Evolutionary conservation across 805 yeast genomes (phyloP), one percentile per base, ranked within the genome.

Genomic region (Lachancea nothofagi): DNA sequence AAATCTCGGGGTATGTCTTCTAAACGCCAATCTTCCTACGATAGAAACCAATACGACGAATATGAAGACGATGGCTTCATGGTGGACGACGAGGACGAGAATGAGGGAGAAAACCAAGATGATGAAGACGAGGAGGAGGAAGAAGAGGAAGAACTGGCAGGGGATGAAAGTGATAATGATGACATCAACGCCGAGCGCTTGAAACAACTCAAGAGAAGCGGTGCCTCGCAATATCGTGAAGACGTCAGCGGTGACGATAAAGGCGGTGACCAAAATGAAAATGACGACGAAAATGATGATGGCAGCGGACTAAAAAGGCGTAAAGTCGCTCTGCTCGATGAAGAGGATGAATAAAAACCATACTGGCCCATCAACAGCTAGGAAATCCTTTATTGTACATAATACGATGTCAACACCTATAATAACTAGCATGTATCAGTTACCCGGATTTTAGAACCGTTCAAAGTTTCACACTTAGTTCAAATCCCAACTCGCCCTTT

Each of bases 141-240:
- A 3, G 72, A 60, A 8, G 75, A 64, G 2, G 71, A 64, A 2
- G 72, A 30, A 12, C n/a, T n/a, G 14, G 14, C 65, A 1, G 74
- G 60, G 5, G 73, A 65, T 3, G 74, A 65, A 8, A 31, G 34
- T 15, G 75, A 69, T 24, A 72, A 68, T n/a, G 76, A 66, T 12
- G 74, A 68, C 27, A 59, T 61, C 41, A 81, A 77, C 8, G 83
- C 83, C 1, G 80, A 75, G 48, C 69, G 81, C 52, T 64, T 80
- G 48, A 71, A 71, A 50, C 60, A 64, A 39, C 65, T 77, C 40
- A 80, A 80, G 54, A 64, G 69, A 38, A 75, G 68, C 10, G 84
- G 83, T 2, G 78, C 75, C 10, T 62, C 70, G 12, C 69, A 69
- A 47, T 78, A 77, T 52, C 31, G 32, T 19, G 19, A 27, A 2